phyloP scores from a whole-genome alignment of 2,329 filamentous ascomycete genomes.

The Phaeosphaeriaceae sp. region DNA sequence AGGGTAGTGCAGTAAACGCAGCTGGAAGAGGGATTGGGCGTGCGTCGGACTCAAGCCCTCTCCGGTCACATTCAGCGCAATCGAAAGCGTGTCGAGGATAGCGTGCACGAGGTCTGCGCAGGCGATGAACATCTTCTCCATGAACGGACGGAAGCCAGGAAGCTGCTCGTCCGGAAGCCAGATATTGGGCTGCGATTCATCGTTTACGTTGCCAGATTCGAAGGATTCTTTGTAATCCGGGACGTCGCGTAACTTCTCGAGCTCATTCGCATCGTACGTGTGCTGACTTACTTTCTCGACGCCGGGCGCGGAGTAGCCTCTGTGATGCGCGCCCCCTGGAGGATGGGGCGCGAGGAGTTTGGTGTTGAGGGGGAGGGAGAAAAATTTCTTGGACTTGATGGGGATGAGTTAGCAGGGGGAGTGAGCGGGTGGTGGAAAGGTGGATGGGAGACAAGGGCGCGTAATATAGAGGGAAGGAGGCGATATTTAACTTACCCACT shows the following conservation, averaged over 20 bases:
- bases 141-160: constrained; percentile 45
- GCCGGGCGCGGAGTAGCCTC: constrained; percentile 49
- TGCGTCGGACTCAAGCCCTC: too few relatives aligned
- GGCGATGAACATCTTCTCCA: constrained; percentile 35
- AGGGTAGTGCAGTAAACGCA: constrained; percentile 51
- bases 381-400: constrained; percentile 45
- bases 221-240: constrained; percentile 47
- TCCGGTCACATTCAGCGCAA: too few relatives aligned
- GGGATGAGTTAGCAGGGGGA: neutral
- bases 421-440: too few relatives aligned
- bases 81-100: constrained; percentile 34
- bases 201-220: constrained; percentile 39
- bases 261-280: constrained; percentile 24
- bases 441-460: too few relatives aligned
- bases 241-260: constrained; percentile 26
- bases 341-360: constrained; percentile 52
- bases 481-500: constrained; percentile 25
- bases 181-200: constrained; percentile 47
- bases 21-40: constrained; percentile 37
- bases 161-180: constrained; percentile 50
- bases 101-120: constrained; percentile 30
- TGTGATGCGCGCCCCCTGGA: constrained; percentile 46
- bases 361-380: constrained; percentile 41
- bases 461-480: too few relatives aligned
- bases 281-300: constrained; percentile 47